Evolutionary conservation across 148 eudicot species (phyloP).

Genomic region (Rhododendron kiyosumense): DNA sequence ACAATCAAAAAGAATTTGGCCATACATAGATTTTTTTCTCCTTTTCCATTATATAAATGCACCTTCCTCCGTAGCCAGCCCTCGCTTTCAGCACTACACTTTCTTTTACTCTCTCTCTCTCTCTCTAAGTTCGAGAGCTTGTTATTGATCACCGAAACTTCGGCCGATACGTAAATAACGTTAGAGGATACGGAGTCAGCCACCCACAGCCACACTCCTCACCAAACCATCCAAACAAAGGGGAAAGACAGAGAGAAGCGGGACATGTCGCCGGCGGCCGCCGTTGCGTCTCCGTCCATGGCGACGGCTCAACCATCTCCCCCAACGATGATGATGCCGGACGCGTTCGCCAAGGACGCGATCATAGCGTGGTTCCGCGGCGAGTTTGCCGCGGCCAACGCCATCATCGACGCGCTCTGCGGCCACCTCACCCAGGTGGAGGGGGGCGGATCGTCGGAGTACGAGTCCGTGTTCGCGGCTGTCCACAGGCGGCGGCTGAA

Average conservation of each 20-base stretch:
- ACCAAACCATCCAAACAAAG: slow-evolving; percentile 9
- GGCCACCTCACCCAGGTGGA: slow-evolving; percentile 54
- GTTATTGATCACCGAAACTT: not conserved
- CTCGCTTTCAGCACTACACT: not conserved
- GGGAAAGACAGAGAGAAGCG: not conserved
- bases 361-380: slow-evolving; percentile 83
- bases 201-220: slow-evolving; percentile 44
- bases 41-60: not conserved
- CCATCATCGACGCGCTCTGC: slow-evolving; percentile 85
- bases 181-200: slow-evolving; percentile 26
- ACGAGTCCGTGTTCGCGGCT: slow-evolving; percentile 56
- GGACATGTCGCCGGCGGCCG: slow-evolving; percentile 67
- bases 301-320: slow-evolving; percentile 15
- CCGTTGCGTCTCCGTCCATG: slow-evolving; percentile 25
- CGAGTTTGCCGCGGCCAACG: slow-evolving; percentile 96
- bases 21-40: not conserved
- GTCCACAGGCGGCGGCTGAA: slow-evolving; percentile 72
- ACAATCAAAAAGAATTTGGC: not conserved
- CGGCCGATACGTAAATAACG: not conserved
- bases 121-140: not conserved
- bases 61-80: not conserved
- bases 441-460: slow-evolving; percentile 24
- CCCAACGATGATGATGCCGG: slow-evolving; percentile 19
- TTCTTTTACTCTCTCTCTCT: slow-evolving; percentile 4
- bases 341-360: slow-evolving; percentile 54